Evolutionary conservation across 192 early-diverging fungal genomes (phyloP), one percentile per base, ranked within the genome.

Genomic region (Podochytrium sp.): DNA sequence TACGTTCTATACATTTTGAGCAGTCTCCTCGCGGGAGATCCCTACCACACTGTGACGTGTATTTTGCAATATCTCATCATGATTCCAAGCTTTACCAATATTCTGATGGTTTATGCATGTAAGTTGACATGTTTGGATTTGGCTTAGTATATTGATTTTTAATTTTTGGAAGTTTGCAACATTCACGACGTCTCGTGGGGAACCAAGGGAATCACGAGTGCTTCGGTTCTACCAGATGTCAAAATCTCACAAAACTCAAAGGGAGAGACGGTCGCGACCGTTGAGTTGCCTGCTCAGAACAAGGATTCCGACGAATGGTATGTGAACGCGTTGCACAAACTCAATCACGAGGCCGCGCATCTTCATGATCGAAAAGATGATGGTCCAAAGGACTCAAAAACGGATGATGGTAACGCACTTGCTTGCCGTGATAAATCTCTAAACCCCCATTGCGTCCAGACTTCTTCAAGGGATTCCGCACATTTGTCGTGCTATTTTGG

Each of bases 101-200:
- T 97, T 77, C 80, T 97, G 43, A 94, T 90, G 89, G 90, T 96
- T 29, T 96, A 95, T 55, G 92, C 95, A 2, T 96, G 81, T 84
- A 50, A 81, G 75, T 81, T 29, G 1, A 16, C n/a, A n/a, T 55
- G 71, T 82, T 40, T 85, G 78, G 69, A 75, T 70, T 68, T 67
- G 47, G 7, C 38, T 47, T 20, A 25, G 52, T 0, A n/a, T 63
- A 14, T 25, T 32, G 35, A 33, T 43, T 76, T 52, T 25, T 18
- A n/a, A 34, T 58, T 33, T 49, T 35, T 20, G 52, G 20, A 16
- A 80, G 76, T 85, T 73, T 78, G 76, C 74, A 87, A 87, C 71
- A 75, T 85, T 23, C 83, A 87, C 61, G 86, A 87, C 70, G 78
- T 87, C 2, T 89, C 87, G 5, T 87, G 86, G 86, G 86, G 86